These are phyloP conservation scores for Bjerkandera adusta DNA, from an alignment of 1,284 basidiomycete species.

Conservation along the genomic window DNA sequence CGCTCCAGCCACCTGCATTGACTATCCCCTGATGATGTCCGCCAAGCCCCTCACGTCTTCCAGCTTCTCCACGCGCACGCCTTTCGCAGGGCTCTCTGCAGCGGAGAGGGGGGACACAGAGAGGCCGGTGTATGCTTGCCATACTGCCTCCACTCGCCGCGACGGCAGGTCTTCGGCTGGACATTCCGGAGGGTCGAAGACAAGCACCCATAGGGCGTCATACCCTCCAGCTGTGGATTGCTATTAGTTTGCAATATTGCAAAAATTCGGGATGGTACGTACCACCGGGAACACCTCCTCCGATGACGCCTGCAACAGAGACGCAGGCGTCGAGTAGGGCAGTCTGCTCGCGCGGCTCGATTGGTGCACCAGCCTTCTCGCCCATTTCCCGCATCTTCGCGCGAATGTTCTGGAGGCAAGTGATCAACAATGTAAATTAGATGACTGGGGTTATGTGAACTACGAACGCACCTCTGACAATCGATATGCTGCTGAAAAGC, in stretches of 20 bases:
- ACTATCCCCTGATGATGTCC: conserved; percentile 34
- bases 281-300: conserved; percentile 97
- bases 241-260: background rate
- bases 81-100: conserved; percentile 72
- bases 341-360: conserved; percentile 92
- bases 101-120: conserved; percentile 80
- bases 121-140: conserved; percentile 72
- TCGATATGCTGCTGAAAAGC: conserved; percentile 54
- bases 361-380: conserved; percentile 74
- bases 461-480: conserved; percentile 50
- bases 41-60: conserved; percentile 62
- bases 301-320: conserved; percentile 80
- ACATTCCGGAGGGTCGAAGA: conserved; percentile 61
- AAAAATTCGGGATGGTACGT: conserved; percentile 23
- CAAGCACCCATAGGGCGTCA: conserved; percentile 93
- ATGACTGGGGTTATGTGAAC: background rate
- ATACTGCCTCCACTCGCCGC: conserved; percentile 63
- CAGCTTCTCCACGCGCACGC: conserved; percentile 63
- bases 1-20: background rate
- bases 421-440: conserved; percentile 2
- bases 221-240: conserved; percentile 82
- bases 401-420: conserved; percentile 66
- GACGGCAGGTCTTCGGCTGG: conserved; percentile 36
- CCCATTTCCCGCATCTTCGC: conserved; percentile 88
- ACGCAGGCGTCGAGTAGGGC: conserved; percentile 82